A percentile compares a stretch with the other conserved stretches of the same genome.
Conservation (phyloP, 2,329 filamentous ascomycete genomes). For the Diaporthe ampelina region DNA sequence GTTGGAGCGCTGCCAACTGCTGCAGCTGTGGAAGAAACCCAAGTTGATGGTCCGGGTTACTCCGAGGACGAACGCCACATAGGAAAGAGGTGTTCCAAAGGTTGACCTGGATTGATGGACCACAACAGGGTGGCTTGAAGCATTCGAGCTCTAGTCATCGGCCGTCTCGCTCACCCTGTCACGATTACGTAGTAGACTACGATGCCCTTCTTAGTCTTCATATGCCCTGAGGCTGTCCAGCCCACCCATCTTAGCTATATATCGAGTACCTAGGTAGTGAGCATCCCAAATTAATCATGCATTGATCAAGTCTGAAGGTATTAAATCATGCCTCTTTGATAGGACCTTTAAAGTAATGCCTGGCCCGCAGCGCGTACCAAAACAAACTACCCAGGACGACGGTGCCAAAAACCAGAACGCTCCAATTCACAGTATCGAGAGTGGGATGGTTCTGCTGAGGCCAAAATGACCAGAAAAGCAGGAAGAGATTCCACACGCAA, state of each 20-base stretch:
- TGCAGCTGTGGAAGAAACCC: conserved; percentile 48
- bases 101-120: background rate
- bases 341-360: conserved; percentile 61
- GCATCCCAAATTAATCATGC: background rate
- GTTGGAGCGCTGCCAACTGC: conserved; percentile 43
- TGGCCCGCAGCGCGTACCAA: conserved; percentile 60
- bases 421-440: conserved; percentile 61
- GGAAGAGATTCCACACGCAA: conserved; percentile 65
- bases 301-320: background rate
- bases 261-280: too few species aligned
- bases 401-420: conserved; percentile 58
- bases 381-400: conserved; percentile 59
- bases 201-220: too few species aligned
- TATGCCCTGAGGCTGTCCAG: too few species aligned
- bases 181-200: too few species aligned
- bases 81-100: background rate
- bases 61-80: background rate
- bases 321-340: conserved; percentile 41
- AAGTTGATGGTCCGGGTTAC: conserved; percentile 44
- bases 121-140: too few species aligned
- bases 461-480: conserved; percentile 71
- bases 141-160: too few species aligned
- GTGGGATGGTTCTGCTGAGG: conserved; percentile 52
- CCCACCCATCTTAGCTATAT: too few species aligned
- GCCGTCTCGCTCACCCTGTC: too few species aligned